These are phyloP conservation scores for Volvariella surrecta DNA, from an alignment of 1,284 basidiomycete species.

Conservation along the genomic window DNA sequence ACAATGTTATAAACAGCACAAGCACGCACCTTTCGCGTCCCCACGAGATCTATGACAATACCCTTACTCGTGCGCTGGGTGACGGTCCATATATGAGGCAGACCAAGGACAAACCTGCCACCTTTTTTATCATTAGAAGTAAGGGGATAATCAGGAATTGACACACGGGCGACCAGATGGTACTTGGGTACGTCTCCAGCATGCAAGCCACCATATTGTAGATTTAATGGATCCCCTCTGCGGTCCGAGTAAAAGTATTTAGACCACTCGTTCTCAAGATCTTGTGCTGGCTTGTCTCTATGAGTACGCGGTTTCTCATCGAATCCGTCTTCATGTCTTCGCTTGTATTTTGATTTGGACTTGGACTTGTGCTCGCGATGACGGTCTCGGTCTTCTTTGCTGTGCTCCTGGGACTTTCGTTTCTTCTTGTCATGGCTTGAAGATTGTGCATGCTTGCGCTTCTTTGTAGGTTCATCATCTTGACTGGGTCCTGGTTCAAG, in stretches of 20 bases:
- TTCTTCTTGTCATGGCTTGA: conserved; percentile 12
- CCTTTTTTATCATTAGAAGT: conserved; percentile 49
- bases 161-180: conserved; percentile 45
- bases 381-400: conserved; percentile 17
- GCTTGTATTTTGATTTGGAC: not conserved
- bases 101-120: conserved; percentile 56
- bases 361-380: conserved; percentile 13
- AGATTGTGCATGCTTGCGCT: conserved; percentile 11
- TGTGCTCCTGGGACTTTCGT: conserved; percentile 16
- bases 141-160: conserved; percentile 15
- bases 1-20: not conserved
- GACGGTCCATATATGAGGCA: conserved; percentile 38
- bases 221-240: conserved; percentile 60
- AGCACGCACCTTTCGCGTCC: conserved; percentile 38
- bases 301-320: conserved; percentile 12
- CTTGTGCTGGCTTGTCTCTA: conserved; percentile 15
- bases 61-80: conserved; percentile 42
- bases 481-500: conserved; percentile 31
- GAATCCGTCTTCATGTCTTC: conserved; percentile 13
- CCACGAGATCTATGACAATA: conserved; percentile 48
- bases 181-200: conserved; percentile 64
- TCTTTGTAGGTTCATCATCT: conserved; percentile 10
- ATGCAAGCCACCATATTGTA: conserved; percentile 63
- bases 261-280: not conserved
- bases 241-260: conserved; percentile 57